Evolutionary conservation across 108 stramenopile species (phyloP).

Genomic region (Ochromonas danica): DNA sequence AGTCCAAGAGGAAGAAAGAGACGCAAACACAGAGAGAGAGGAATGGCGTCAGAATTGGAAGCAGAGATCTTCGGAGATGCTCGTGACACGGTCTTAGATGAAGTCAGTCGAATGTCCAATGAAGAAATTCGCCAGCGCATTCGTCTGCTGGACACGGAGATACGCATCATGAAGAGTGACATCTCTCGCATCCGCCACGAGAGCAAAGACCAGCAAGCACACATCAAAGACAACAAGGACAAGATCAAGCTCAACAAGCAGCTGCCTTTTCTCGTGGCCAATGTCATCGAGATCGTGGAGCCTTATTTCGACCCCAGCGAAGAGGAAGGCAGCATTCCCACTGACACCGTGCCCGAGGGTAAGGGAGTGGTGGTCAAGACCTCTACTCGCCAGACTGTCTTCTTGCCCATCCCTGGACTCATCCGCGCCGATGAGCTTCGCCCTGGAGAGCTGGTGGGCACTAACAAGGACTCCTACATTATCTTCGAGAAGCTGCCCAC

Average conservation of each 20-base stretch:
- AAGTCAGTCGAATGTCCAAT: conserved; percentile 62
- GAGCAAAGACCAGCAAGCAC: conserved; percentile 58
- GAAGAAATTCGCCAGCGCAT: conserved; percentile 91
- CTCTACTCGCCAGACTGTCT: conserved; percentile 86
- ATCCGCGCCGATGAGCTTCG: conserved; percentile 87
- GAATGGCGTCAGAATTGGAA: conserved; percentile 24
- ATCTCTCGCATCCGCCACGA: conserved; percentile 91
- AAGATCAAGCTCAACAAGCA: conserved; percentile 99
- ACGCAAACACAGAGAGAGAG: too few species aligned
- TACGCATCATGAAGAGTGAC: conserved; percentile 93
- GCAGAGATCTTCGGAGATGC: background rate
- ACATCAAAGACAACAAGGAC: conserved; percentile 97
- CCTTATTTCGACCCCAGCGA: conserved; percentile 67
- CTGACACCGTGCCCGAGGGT: conserved; percentile 47
- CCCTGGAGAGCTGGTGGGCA: conserved; percentile 95
- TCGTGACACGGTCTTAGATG: background rate
- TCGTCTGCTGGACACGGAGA: conserved; percentile 91
- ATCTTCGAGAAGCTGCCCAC: conserved; percentile 98
- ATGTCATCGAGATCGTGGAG: conserved; percentile 79
- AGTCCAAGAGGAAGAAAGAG: too few species aligned
- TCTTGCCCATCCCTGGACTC: conserved; percentile 95
- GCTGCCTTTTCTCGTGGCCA: conserved; percentile 96
- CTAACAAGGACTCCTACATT: conserved; percentile 99
- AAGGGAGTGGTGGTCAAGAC: conserved; percentile 65
- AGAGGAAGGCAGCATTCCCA: conserved; percentile 64